A percentile compares a stretch with the other conserved stretches of the same genome.
These are phyloP conservation scores for Rhododendron williamsianum DNA, from an alignment of 148 eudicot genomes.

Conservation along the genomic window DNA sequence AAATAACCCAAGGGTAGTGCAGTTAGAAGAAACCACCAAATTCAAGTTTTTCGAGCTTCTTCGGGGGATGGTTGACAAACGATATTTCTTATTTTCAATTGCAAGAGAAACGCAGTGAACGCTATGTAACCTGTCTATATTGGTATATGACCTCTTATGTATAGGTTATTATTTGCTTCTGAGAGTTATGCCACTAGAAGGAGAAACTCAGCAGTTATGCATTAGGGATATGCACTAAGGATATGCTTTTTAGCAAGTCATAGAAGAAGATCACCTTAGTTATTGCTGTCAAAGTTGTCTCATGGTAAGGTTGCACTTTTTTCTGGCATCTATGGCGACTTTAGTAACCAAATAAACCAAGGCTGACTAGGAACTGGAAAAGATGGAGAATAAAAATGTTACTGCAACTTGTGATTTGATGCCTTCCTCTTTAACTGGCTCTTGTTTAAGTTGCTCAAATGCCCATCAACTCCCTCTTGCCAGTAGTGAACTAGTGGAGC, in stretches of 20 bases:
- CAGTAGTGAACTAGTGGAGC: neutral
- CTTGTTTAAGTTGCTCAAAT: slow-evolving; percentile 1
- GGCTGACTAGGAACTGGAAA: neutral
- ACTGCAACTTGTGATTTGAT: neutral
- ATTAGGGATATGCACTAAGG: neutral
- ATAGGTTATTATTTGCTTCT: neutral
- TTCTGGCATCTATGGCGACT: neutral
- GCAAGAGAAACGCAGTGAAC: neutral
- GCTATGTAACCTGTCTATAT: neutral
- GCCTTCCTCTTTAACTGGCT: neutral
- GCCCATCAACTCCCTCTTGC: neutral
- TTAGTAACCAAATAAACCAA: neutral
- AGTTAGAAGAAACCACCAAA: neutral
- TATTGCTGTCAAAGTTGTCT: neutral
- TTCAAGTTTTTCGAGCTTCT: neutral
- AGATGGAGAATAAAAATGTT: slow-evolving; percentile 2
- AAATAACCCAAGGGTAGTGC: neutral
- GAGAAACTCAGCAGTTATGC: neutral
- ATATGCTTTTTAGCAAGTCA: neutral
- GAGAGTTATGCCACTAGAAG: neutral
- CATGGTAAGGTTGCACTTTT: neutral
- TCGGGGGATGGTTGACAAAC: neutral
- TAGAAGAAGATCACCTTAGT: neutral
- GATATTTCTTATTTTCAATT: neutral
- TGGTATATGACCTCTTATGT: neutral